Base-by-base conservation (phyloP, 2,329 filamentous ascomycete genomes). In the Aspergillus viridinutans region DNA sequence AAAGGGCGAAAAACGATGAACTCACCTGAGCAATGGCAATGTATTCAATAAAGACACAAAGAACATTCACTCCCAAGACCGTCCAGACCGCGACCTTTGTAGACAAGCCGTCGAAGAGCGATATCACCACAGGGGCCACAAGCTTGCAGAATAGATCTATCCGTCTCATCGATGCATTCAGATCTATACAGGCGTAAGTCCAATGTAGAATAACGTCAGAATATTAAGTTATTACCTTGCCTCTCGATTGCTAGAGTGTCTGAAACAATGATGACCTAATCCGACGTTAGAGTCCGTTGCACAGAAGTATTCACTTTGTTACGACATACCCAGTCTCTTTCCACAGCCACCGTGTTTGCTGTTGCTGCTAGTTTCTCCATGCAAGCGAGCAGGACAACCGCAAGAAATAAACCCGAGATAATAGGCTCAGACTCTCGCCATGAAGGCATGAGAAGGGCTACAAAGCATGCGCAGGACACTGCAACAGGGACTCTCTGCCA, bases 281-380 rank as follows among this genome's bases (percentile, higher is more conserved):
- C 4, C 1, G 6, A n/a, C 29, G 32, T 38, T 6, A 40, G 9
- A 23, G 49, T 58, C 48, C 3, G 8, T 20, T 21, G n/a, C n/a
- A 4, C n/a, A 43, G 8, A 43, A 43, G 21, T 9, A 9, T 20
- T 10, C 40, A 3, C 3, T 40, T 40, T 23, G n/a, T 23, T 21
- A 25, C 23, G 43, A 17, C 21, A 9, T 25, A 77, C 73, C 88
- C 88, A 90, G 64, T 92, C 89, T 64, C 85, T 78, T 69, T 91
- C 89, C 0, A 92, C 80, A 0, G 88, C 78, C 0, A 91, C 82
- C 0, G 83, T 78, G 67, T 90, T 91, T 69, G 85, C 79, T 5
- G 86, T 79, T 1, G 85, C 80, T 14, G 78, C 80, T 8, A 90
- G 71, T 68, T 91, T 92, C 72, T 92, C 89, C 1, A 87, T 65